Evolutionary conservation across 805 yeast species (phyloP).

Genomic region (Wickerhamiella alocasiicola): DNA sequence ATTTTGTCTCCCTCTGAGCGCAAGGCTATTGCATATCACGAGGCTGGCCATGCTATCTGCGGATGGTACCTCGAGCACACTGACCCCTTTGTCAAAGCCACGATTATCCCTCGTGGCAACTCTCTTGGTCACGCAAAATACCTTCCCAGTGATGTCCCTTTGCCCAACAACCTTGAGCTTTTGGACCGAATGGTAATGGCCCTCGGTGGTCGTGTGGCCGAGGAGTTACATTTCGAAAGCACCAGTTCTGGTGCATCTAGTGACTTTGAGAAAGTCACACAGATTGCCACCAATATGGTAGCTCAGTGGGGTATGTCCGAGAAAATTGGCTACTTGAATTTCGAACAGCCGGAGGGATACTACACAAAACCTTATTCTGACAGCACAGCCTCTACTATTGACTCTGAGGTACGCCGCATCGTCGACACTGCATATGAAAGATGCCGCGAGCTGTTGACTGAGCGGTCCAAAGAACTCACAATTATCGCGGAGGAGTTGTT

Average conservation of each 20-base stretch:
- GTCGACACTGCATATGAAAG: constrained; percentile 61
- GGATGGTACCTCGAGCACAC: constrained; percentile 92
- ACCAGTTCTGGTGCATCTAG: constrained; percentile 95
- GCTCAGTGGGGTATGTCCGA: constrained; percentile 82
- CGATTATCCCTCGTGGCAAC: constrained; percentile 93
- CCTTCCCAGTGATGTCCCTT: constrained; percentile 81
- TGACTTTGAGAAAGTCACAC: constrained; percentile 91
- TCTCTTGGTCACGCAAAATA: constrained; percentile 97
- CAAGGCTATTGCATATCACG: constrained; percentile 88
- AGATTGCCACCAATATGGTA: constrained; percentile 89
- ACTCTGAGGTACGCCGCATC: constrained; percentile 67
- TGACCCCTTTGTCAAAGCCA: constrained; percentile 87
- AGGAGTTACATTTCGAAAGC: constrained; percentile 81
- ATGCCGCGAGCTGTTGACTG: constrained; percentile 56
- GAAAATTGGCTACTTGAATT: constrained; percentile 71
- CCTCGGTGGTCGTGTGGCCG: constrained; percentile 92
- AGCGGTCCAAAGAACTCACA: constrained; percentile 64
- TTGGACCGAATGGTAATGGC: constrained; percentile 92
- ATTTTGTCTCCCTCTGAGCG: constrained; percentile 78
- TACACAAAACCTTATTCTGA: constrained; percentile 83
- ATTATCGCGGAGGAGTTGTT: constrained; percentile 79
- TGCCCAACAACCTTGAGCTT: constrained; percentile 65
- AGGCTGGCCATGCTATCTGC: constrained; percentile 98
- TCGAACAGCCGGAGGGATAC: constrained; percentile 56
- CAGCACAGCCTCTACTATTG: constrained; percentile 69